phyloP scores from a whole-genome alignment of 2,329 filamentous ascomycete genomes.

The Trichoderma endophyticum region DNA sequence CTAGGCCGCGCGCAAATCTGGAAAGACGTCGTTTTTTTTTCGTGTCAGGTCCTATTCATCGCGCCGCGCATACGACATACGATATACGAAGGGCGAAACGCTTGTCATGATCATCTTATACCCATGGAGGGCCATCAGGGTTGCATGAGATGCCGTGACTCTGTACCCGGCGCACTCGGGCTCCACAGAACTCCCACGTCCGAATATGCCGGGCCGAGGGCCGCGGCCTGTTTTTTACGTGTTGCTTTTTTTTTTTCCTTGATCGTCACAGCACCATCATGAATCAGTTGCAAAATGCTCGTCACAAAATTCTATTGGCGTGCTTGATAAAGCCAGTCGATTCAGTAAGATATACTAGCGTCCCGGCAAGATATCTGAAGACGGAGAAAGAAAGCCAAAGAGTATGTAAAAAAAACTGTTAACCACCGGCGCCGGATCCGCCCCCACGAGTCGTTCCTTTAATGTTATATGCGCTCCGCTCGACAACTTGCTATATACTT shows the following conservation, averaged over 20 bases:
- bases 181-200: not conserved
- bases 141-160: not conserved
- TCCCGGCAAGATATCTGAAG: not conserved
- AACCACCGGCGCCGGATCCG: conserved; percentile 3
- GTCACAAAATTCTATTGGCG: not conserved
- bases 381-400: not conserved
- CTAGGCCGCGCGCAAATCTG: not conserved
- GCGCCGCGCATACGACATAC: not conserved
- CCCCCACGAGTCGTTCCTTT: not conserved
- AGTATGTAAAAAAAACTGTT: not conserved
- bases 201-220: conserved; percentile 8
- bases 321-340: not conserved
- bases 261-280: not conserved
- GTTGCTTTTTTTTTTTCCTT: not conserved
- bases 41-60: not conserved
- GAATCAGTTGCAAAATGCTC: not conserved
- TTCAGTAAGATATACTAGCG: not conserved
- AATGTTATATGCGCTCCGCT: conserved; percentile 9
- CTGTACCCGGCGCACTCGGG: not conserved
- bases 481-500: conserved; percentile 9
- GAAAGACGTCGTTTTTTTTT: not conserved
- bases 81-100: not conserved
- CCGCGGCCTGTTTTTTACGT: not conserved
- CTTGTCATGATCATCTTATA: not conserved
- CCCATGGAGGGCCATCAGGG: not conserved